Conservation (phyloP, 768 basidiomycete genomes). For the Xerocomellus intermedius region DNA sequence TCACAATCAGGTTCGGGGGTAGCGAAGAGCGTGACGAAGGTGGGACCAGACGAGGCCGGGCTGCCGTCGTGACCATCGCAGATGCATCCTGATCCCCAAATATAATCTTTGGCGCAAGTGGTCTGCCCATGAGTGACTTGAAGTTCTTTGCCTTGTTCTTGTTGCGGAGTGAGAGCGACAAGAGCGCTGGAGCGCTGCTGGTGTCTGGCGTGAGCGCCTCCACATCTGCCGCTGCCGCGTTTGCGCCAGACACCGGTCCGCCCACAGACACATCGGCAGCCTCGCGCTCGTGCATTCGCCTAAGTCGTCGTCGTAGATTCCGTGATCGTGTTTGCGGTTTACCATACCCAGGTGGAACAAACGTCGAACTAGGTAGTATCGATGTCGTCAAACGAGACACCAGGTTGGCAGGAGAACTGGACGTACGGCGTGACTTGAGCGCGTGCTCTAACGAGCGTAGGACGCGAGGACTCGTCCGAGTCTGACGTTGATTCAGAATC, state of each 20-base stretch:
- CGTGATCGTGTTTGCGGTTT: constrained; percentile 56
- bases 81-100: constrained; percentile 35
- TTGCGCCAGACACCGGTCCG: constrained; percentile 38
- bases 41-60: constrained; percentile 46
- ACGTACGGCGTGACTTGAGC: constrained; percentile 14
- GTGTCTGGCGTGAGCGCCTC: not conserved
- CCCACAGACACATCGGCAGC: constrained; percentile 14
- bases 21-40: constrained; percentile 61
- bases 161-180: constrained; percentile 54
- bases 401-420: not conserved
- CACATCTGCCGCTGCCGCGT: constrained; percentile 31
- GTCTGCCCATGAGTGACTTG: constrained; percentile 47
- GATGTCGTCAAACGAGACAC: not conserved
- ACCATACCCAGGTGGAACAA: constrained; percentile 59
- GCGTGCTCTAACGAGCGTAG: constrained; percentile 1
- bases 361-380: constrained; percentile 7
- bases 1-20: constrained; percentile 66
- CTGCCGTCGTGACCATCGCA: too few relatives aligned
- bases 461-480: constrained; percentile 1
- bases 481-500: constrained; percentile 19
- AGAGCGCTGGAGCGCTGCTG: constrained; percentile 28
- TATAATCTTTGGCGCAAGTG: constrained; percentile 50
- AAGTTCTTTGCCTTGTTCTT: constrained; percentile 77
- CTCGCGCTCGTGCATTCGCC: constrained; percentile 36
- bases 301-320: constrained; percentile 55